phyloP scores from a whole-genome alignment of 208 protist species.

The Trypanosoma mega region DNA sequence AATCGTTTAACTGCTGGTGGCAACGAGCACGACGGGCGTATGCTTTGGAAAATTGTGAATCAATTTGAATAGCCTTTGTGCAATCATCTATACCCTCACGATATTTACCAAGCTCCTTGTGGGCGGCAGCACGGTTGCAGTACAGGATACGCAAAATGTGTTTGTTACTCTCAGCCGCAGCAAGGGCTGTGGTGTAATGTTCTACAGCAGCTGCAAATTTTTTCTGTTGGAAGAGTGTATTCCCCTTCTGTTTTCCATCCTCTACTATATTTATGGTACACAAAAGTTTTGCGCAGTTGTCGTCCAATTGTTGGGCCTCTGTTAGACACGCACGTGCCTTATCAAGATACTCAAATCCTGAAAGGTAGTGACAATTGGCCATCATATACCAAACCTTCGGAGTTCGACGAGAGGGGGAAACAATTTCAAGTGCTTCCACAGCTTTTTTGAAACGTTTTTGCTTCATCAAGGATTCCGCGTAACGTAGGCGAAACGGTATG shows the following conservation, averaged over 20 bases:
- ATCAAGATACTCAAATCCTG: conserved; percentile 87
- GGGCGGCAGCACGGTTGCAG: conserved; percentile 89
- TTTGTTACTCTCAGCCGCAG: conserved; percentile 58
- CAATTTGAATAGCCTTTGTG: conserved; percentile 77
- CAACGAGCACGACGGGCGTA: conserved; percentile 89
- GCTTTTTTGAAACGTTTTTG: conserved; percentile 63
- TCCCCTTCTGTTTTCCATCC: conserved; percentile 87
- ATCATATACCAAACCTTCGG: conserved; percentile 58
- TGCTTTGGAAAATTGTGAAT: conserved; percentile 87
- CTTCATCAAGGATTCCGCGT: conserved; percentile 67
- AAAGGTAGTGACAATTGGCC: conserved; percentile 74
- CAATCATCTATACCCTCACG: conserved; percentile 88
- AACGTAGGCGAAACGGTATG: conserved; percentile 72
- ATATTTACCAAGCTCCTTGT: conserved; percentile 87
- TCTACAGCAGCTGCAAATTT: conserved; percentile 68
- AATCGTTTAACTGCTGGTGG: conserved; percentile 76
- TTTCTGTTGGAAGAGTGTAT: conserved; percentile 77
- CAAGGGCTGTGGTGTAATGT: conserved; percentile 79
- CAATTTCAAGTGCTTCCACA: conserved; percentile 63
- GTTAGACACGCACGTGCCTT: conserved; percentile 47
- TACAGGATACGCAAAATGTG: conserved; percentile 89
- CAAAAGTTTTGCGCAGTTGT: conserved; percentile 63
- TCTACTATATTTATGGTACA: conserved; percentile 74
- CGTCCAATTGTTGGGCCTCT: conserved; percentile 63
- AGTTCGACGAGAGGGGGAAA: conserved; percentile 46